A percentile compares a stretch with the other conserved stretches of the same genome.
phyloP scores from a whole-genome alignment of 2,329 filamentous ascomycete genomes.

The Aspergillus novofumigatus region DNA sequence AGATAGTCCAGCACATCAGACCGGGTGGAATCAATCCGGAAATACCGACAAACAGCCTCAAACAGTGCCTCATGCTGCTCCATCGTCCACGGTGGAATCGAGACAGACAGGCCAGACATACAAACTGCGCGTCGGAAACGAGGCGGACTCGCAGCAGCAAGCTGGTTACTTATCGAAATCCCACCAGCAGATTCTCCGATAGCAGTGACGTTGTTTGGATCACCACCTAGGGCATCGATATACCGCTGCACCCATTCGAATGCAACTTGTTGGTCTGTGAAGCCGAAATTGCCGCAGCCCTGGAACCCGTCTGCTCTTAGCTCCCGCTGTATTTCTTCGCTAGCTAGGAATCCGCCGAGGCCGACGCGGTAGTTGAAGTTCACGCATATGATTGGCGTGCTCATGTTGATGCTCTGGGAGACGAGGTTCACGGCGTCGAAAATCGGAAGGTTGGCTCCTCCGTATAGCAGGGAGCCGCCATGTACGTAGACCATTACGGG shows the following conservation, averaged over 20 bases:
- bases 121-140: constrained; percentile 21
- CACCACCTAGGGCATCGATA: constrained; percentile 31
- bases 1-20: constrained; percentile 15
- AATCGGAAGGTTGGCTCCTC: constrained; percentile 22
- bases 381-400: constrained; percentile 17
- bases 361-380: constrained; percentile 28
- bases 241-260: constrained; percentile 35
- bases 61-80: constrained; percentile 20
- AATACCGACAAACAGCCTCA: constrained; percentile 16
- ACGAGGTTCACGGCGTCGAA: constrained; percentile 24
- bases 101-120: constrained; percentile 21
- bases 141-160: constrained; percentile 15
- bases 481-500: constrained; percentile 25
- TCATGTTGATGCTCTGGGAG: constrained; percentile 16
- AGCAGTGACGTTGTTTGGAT: constrained; percentile 28
- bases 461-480: constrained; percentile 24
- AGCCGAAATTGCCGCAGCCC: constrained; percentile 36
- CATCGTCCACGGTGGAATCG: constrained; percentile 21
- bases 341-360: constrained; percentile 22
- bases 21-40: constrained; percentile 13
- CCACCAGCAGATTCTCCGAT: constrained; percentile 25
- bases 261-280: constrained; percentile 31
- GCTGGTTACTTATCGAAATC: constrained; percentile 25
- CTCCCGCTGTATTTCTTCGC: constrained; percentile 10
- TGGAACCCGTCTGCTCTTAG: constrained; percentile 16